Base-by-base conservation (phyloP, 306 rosid genomes). In the Dalbergia cultrata region DNA sequence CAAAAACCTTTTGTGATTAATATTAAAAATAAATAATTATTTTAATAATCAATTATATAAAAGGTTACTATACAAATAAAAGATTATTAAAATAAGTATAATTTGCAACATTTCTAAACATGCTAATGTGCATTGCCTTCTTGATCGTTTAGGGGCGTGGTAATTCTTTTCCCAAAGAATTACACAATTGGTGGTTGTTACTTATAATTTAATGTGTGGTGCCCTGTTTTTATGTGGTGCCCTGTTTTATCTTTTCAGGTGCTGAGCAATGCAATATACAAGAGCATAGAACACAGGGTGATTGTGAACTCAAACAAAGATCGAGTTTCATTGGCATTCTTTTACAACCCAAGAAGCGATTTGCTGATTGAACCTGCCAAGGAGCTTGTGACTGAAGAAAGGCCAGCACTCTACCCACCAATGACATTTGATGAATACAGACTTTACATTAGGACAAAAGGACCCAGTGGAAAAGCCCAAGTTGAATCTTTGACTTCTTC, bases 241-340 rank as follows among this genome's bases (percentile, higher is more conserved):
- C 41, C 41, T 37, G 41, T 37, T 37, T 37, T 3, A 37, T 37
- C 41, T 37, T 37, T 14, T 4, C 78, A 92, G 97, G 93, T 94
- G 80, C 7, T 92, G 74, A 94, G 97, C 78, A 94, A 94, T 82
- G 95, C 88, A 21, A 84, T 86, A 60, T 94, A 94, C 90, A 94
- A 89, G 84, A 94, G 98, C 14, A 90, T 94, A 52, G 95, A 92
- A 62, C 98, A 94, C 57, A 86, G 97, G 70, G 98, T 94, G 85
- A 87, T 90, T 0, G 97, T 85, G 85, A 94, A 92, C 72, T 82
- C 98, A 72, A 80, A 50, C 9, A 77, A 84, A 66, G 97, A 92
- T 33, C 18, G 98, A 8, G 93, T 94, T 3, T 94, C 98, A 0
- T 62, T 94, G 88, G 98, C 98, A 39, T 88, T 94, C 66, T 94